Base-by-base conservation (phyloP, 352 stramenopile species). In the Globisporangium radiosum region DNA sequence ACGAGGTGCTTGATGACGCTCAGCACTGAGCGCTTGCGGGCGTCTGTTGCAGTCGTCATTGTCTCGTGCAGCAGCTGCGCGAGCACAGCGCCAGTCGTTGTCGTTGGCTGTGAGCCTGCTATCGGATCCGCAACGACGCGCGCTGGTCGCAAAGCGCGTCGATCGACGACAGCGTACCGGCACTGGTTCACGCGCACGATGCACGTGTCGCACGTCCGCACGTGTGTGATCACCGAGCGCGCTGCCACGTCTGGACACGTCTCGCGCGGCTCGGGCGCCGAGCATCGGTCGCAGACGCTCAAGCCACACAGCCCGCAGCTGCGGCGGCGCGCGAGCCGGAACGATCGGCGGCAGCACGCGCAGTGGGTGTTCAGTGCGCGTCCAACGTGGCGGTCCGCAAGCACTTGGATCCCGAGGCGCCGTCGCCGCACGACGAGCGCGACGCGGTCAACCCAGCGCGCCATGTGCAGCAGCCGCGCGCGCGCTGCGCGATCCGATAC, bases 391-490 rank as follows among this genome's bases (percentile, higher is more conserved):
- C 66, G 73, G 40, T 75, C 68, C 5, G 78, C 66, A 6, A 82
- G 63, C 13, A 85, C 70, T 54, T 85, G 73, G 66, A 82, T 78
- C 15, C 75, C 72, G 56, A 85, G 71, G 13, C 75, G 69, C 36
- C 73, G 70, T 14, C 72, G 70, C 9, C 65, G 65, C n/a, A 76
- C 69, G 39, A 85, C 60, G 6, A 73, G 52, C 25, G 80, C 48
- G 47, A 75, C 65, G 9, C 66, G 68, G 38, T 73, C 54, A 36
- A 63, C 57, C 42, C 54, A 52, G 47, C 65, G 50, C 5, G 58
- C 58, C 65, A 69, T 60, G 50, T 54, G 50, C 4, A 69, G 14
- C 52, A 72, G 37, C 10, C 65, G 65, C 36, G 50, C 44, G 17
- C 57, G 57, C 33, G 69, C 54, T 8, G 59, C 52, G 14, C 62